Evolutionary conservation across 352 stramenopile species (phyloP).

Genomic region (Pythium scleroteichum): DNA sequence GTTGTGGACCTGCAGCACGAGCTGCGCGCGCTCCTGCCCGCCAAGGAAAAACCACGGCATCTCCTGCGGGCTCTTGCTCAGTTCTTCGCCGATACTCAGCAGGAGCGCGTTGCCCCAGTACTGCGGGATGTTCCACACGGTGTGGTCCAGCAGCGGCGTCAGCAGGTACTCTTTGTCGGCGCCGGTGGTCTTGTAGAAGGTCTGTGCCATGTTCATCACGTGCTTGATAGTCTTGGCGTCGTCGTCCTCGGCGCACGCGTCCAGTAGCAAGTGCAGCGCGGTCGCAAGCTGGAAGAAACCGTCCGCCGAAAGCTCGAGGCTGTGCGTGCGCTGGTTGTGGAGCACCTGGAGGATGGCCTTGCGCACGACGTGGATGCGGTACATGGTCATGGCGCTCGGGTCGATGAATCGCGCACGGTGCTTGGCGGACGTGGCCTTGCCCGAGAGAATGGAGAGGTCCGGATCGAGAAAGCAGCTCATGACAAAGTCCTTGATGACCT

Average conservation of each 20-base stretch:
- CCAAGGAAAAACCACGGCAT: conserved; percentile 69
- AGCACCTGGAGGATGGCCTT: conserved; percentile 63
- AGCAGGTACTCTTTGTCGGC: conserved; percentile 61
- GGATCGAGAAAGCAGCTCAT: conserved; percentile 76
- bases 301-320: conserved; percentile 50
- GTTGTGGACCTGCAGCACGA: conserved; percentile 78
- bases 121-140: conserved; percentile 61
- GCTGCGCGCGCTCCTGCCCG: conserved; percentile 56
- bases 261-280: conserved; percentile 58
- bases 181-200: conserved; percentile 53
- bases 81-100: conserved; percentile 73
- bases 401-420: conserved; percentile 74
- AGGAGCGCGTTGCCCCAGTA: conserved; percentile 80
- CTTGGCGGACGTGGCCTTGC: conserved; percentile 36
- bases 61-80: conserved; percentile 68
- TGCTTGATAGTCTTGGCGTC: conserved; percentile 69
- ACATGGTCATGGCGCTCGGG: conserved; percentile 56
- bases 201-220: conserved; percentile 87
- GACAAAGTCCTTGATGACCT: conserved; percentile 89
- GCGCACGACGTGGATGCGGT: conserved; percentile 69
- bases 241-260: conserved; percentile 60
- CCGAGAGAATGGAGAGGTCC: conserved; percentile 39
- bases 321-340: conserved; percentile 65
- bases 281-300: conserved; percentile 57
- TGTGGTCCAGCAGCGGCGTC: conserved; percentile 47